These are phyloP conservation scores for Leucosporidium yakuticum DNA, from an alignment of 768 basidiomycete species.

Conservation along the genomic window DNA sequence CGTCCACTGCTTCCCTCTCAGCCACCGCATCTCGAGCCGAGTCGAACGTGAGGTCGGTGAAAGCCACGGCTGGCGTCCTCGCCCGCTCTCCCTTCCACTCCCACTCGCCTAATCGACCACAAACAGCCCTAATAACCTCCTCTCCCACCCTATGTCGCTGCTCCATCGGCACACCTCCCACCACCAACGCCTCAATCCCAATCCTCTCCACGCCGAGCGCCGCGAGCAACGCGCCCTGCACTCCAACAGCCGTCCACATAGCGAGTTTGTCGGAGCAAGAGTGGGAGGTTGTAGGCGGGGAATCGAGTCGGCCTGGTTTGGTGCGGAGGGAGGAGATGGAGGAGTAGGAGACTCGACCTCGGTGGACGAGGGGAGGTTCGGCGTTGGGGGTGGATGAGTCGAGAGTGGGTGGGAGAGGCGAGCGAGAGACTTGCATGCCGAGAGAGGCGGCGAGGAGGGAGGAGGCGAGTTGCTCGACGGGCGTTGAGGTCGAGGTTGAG, in stretches of 20 bases:
- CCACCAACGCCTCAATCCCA: conserved; percentile 59
- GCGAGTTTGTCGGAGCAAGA: conserved; percentile 95
- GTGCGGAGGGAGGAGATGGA: conserved; percentile 74
- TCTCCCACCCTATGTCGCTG: conserved; percentile 22
- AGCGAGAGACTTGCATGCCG: not conserved
- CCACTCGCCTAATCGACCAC: conserved; percentile 54
- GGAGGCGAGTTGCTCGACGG: not conserved
- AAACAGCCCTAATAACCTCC: conserved; percentile 58
- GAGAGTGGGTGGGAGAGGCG: too few species aligned
- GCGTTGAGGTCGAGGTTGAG: not conserved
- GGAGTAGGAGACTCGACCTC: conserved; percentile 76
- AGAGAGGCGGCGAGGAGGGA: conserved; percentile 1
- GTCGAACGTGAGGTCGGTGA: not conserved
- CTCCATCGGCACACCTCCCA: conserved; percentile 62
- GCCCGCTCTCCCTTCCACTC: not conserved
- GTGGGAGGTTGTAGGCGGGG: conserved; percentile 73
- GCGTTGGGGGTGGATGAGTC: not conserved
- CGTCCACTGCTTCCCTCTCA: not conserved
- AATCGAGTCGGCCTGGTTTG: conserved; percentile 84
- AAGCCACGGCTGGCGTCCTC: not conserved
- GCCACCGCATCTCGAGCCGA: conserved; percentile 4
- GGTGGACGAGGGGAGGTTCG: conserved; percentile 17
- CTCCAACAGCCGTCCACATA: conserved; percentile 71
- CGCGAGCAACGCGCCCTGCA: conserved; percentile 74
- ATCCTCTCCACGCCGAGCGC: conserved; percentile 53